Base-by-base conservation (phyloP, 768 basidiomycete species). In the Pleurotus salmoneostramineus region DNA sequence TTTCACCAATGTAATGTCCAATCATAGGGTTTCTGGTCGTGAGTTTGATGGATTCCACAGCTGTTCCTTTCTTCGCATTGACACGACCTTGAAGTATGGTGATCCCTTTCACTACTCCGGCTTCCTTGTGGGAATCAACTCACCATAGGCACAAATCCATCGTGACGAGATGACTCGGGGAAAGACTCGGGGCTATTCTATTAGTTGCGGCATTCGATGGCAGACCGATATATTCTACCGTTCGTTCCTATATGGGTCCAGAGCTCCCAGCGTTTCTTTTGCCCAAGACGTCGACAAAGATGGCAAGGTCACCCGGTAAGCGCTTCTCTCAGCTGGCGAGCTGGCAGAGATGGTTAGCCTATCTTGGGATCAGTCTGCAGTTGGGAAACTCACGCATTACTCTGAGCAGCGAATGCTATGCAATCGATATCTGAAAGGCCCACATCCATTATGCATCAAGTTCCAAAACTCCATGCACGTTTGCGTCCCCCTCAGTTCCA, bases 121-220 rank as follows among this genome's bases (percentile, higher is more conserved):
- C 52, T n/a, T 42, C 52, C 52, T 40, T 55, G 52, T 55, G 52
- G 40, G 52, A 55, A 55, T 14, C 27, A 15, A 36, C 50, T 27
- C 21, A 27, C 21, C 21, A 27, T 1, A 34, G 34, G 50, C 27
- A 52, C 36, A 31, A 55, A 15, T 42, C n/a, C 40, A 55, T 36
- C 36, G 52, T 54, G 52, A 55, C 52, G 52, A 55, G 52, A 55
- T 55, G 35, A 33, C 52, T 55, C 52, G 52, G 52, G 52, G 52
- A 55, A 55, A 55, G 52, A 40, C 52, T 55, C 52, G 40, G 52
- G 52, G 37, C 14, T 43, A 55, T 55, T 12, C 14, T 27, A 37
- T 17, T 42, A 8, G 52, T 43, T 40, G 48, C 15, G 21, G 48
- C 27, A 32, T 49, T 49, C 48, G 33, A 49, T 49, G 48, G 6